phyloP scores from a whole-genome alignment of 192 early-diverging fungal genomes.

The Martensiomyces pterosporus region DNA sequence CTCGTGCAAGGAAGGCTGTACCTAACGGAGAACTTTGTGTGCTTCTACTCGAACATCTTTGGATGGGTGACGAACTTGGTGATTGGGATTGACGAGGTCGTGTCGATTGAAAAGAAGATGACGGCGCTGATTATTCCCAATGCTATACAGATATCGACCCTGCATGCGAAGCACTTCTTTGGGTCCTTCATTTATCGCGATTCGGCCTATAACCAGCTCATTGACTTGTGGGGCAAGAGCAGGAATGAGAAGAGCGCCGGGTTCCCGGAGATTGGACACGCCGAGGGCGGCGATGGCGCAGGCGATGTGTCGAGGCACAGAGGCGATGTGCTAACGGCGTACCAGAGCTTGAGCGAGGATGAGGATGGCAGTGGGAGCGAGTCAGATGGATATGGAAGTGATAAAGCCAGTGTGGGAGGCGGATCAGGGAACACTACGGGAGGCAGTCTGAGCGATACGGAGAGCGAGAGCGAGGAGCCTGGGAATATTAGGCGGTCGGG shows the following conservation, averaged over 20 bases:
- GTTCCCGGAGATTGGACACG: conserved; percentile 40
- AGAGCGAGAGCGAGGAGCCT: no score
- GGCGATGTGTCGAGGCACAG: conserved; percentile 36
- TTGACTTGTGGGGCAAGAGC: conserved; percentile 60
- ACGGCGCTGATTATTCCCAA: conserved; percentile 86
- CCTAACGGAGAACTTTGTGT: conserved; percentile 73
- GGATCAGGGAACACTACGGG: no score
- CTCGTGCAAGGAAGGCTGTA: conserved; percentile 82
- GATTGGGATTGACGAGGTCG: conserved; percentile 72
- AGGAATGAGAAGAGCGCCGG: conserved; percentile 34
- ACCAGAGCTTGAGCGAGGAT: conserved; percentile 42
- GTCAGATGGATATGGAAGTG: not conserved
- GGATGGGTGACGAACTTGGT: conserved; percentile 81
- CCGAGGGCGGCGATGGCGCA: conserved; percentile 30
- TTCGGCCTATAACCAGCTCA: conserved; percentile 64
- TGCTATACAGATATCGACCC: conserved; percentile 78
- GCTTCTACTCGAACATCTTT: conserved; percentile 88
- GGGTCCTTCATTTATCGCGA: conserved; percentile 86
- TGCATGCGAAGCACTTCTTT: conserved; percentile 71
- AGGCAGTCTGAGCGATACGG: conserved; percentile 22
- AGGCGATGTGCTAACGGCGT: conserved; percentile 27
- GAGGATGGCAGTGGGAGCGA: not conserved
- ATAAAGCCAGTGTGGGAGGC: conserved; percentile 4
- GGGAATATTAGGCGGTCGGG: no score
- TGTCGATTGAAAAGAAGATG: conserved; percentile 79